A percentile compares a stretch with the other conserved stretches of the same genome.
Conservation (phyloP, 768 basidiomycete species). For the Hirschioporus abietinus region DNA sequence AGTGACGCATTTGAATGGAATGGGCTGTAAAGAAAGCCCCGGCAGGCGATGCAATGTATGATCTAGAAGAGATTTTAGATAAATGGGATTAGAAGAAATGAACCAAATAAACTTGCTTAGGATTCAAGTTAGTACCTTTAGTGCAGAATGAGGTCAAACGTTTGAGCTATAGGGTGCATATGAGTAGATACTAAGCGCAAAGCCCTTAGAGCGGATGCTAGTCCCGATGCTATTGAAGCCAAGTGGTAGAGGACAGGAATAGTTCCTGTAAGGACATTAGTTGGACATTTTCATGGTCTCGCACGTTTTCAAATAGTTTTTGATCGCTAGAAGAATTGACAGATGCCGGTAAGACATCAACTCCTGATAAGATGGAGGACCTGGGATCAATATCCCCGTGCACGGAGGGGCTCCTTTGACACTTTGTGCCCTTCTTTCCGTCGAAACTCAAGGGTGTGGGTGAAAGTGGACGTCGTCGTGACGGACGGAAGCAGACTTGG, state of each 20-base stretch:
- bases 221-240: background rate
- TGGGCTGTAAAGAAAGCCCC: constrained; percentile 18
- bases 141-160: too few species aligned
- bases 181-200: too few species aligned
- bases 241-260: too few species aligned
- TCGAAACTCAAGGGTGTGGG: background rate
- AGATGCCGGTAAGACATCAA: background rate
- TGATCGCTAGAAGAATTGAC: background rate
- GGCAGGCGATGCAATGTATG: background rate
- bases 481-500: background rate
- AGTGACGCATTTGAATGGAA: constrained; percentile 20
- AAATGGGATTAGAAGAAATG: background rate
- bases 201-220: too few species aligned
- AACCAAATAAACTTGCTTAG: background rate
- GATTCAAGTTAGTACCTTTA: too few species aligned
- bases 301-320: background rate
- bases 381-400: background rate
- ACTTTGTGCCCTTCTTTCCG: background rate
- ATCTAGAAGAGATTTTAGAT: background rate
- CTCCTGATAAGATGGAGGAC: background rate
- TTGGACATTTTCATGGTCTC: too few species aligned
- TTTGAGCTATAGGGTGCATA: too few species aligned
- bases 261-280: too few species aligned
- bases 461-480: background rate
- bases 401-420: background rate